phyloP scores from a whole-genome alignment of 805 yeast genomes.

The Saccharomycodes ludwigii region DNA sequence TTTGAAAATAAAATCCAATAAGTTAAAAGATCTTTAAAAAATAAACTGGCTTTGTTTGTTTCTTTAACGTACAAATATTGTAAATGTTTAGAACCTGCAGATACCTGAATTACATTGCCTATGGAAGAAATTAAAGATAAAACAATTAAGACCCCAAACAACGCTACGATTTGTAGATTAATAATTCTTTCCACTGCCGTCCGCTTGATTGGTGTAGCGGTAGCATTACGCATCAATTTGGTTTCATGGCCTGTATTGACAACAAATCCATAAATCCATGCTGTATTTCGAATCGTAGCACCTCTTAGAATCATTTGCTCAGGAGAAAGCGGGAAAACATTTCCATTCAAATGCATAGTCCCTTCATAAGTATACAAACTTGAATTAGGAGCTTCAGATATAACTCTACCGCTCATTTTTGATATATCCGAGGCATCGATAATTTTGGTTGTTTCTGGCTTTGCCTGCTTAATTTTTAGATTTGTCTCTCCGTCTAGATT shows the following conservation, averaged over 20 bases:
- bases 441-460: constrained; percentile 59
- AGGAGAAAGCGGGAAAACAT: constrained; percentile 64
- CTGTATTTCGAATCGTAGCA: constrained; percentile 88
- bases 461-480: constrained; percentile 84
- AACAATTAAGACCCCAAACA: constrained; percentile 67
- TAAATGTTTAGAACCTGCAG: constrained; percentile 34
- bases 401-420: constrained; percentile 42
- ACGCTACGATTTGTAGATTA: constrained; percentile 79
- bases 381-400: constrained; percentile 89
- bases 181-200: constrained; percentile 95
- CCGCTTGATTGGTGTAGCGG: constrained; percentile 94
- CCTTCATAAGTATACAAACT: constrained; percentile 94
- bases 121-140: constrained; percentile 71
- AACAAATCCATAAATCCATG: constrained; percentile 89
- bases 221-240: constrained; percentile 94
- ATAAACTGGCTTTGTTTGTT: constrained; percentile 52
- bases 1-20: constrained; percentile 95
- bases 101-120: constrained; percentile 72
- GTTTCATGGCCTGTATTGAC: constrained; percentile 98
- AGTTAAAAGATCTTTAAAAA: constrained; percentile 80
- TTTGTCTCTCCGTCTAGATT: constrained; percentile 97
- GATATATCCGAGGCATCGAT: constrained; percentile 53
- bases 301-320: constrained; percentile 91
- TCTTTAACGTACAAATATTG: constrained; percentile 59
- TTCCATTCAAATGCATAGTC: constrained; percentile 44